Evolutionary conservation across 2,329 filamentous ascomycete species (phyloP).

Genomic region (Cladosporium sp.): DNA sequence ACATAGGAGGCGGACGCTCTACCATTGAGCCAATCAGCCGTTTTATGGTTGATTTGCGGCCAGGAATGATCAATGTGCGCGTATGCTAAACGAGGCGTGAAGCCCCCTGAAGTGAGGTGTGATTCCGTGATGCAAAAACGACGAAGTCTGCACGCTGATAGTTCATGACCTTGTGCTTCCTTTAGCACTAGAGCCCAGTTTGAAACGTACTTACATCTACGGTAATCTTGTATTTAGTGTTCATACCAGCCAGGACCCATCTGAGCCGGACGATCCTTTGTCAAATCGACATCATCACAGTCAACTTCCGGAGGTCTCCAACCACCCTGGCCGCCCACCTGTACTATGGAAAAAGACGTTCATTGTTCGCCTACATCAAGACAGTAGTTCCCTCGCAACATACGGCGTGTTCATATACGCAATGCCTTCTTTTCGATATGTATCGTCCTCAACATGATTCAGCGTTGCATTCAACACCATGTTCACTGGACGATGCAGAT

Average conservation of each 20-base stretch:
- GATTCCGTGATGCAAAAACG: neutral
- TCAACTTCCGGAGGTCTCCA: no score
- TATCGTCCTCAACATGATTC: conserved; percentile 46
- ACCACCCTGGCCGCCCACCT: no score
- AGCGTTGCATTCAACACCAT: conserved; percentile 44
- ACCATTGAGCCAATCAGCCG: conserved; percentile 27
- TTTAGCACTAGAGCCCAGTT: no score
- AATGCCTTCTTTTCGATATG: conserved; percentile 46
- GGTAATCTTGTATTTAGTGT: no score
- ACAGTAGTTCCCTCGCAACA: neutral
- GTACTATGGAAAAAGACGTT: neutral
- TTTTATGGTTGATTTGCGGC: neutral
- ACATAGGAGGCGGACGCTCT: conserved; percentile 26
- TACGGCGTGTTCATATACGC: conserved; percentile 36
- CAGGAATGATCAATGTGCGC: no score
- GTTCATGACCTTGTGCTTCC: no score
- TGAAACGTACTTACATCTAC: no score
- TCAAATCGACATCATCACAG: no score
- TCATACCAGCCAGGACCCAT: no score
- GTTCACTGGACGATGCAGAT: conserved; percentile 38
- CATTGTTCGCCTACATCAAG: neutral
- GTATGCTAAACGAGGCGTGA: no score
- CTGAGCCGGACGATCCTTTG: no score
- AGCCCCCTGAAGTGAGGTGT: neutral
- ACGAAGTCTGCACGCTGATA: neutral